These are phyloP conservation scores for Fusarium napiforme DNA, from an alignment of 2,329 filamentous ascomycete species.

Conservation along the genomic window DNA sequence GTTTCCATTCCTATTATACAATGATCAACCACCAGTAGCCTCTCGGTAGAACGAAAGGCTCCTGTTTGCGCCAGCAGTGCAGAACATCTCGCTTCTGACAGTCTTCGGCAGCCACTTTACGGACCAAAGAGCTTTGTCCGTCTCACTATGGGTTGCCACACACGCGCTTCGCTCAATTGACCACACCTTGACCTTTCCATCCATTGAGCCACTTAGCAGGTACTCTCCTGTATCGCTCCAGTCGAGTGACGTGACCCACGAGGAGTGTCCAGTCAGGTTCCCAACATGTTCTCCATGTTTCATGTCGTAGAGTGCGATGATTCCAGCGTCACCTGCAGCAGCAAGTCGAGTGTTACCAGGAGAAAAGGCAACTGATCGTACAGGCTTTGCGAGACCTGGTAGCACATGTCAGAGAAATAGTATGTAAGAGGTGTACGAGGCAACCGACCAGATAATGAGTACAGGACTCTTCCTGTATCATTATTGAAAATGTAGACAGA, in stretches of 20 bases:
- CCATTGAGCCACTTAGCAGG: constrained; percentile 85
- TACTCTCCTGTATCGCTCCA: constrained; percentile 96
- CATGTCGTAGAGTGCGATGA: constrained; percentile 93
- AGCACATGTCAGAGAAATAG: constrained; percentile 12
- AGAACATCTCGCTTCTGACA: constrained; percentile 76
- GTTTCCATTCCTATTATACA: neutral
- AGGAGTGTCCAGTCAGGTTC: constrained; percentile 80
- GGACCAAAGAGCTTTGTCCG: constrained; percentile 84
- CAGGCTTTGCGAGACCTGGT: constrained; percentile 83
- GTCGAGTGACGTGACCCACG: constrained; percentile 91
- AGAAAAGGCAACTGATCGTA: constrained; percentile 88
- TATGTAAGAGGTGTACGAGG: neutral
- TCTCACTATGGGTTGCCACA: constrained; percentile 93
- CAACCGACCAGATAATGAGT: constrained; percentile 81
- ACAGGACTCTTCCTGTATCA: constrained; percentile 83
- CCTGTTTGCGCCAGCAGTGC: constrained; percentile 79
- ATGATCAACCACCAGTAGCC: constrained; percentile 61
- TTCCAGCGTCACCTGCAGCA: constrained; percentile 86
- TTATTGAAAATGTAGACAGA: constrained; percentile 96
- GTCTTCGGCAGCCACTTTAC: constrained; percentile 86
- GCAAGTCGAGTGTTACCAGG: constrained; percentile 86
- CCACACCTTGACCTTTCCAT: constrained; percentile 97
- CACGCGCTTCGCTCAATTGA: constrained; percentile 84
- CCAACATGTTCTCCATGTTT: constrained; percentile 91
- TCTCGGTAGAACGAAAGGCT: constrained; percentile 87